Evolutionary conservation across 345 rosid genomes (phyloP).

Genomic region (Pistacia vera): DNA sequence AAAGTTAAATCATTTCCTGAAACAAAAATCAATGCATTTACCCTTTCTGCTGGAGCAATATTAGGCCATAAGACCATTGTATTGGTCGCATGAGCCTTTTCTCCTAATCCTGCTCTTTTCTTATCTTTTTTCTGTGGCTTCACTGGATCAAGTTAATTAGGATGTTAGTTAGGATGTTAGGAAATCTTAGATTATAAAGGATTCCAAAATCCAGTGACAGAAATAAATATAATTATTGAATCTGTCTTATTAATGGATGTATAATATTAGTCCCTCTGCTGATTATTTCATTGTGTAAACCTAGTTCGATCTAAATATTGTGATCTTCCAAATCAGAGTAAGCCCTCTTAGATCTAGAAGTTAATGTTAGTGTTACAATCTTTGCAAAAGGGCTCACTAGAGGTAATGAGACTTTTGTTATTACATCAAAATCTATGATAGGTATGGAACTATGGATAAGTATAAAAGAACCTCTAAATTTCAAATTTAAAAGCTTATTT

Average conservation of each 20-base stretch:
- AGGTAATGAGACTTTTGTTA: too few relatives aligned
- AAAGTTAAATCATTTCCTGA: not conserved
- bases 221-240: not conserved
- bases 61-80: not conserved
- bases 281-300: not conserved
- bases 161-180: not conserved
- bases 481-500: too few relatives aligned
- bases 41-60: not conserved
- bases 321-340: too few relatives aligned
- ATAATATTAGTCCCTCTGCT: not conserved
- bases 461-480: too few relatives aligned
- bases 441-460: too few relatives aligned
- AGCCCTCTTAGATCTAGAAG: too few relatives aligned
- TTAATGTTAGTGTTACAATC: too few relatives aligned
- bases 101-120: not conserved
- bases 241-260: not conserved
- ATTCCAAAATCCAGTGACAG: not conserved
- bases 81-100: not conserved
- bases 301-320: too few relatives aligned
- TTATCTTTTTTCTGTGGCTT: not conserved
- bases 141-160: not conserved
- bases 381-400: too few relatives aligned
- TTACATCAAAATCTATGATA: too few relatives aligned
- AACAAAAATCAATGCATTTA: not conserved
- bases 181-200: not conserved